phyloP scores from a whole-genome alignment of 805 yeast genomes.

The Yamadazyma insecticola region DNA sequence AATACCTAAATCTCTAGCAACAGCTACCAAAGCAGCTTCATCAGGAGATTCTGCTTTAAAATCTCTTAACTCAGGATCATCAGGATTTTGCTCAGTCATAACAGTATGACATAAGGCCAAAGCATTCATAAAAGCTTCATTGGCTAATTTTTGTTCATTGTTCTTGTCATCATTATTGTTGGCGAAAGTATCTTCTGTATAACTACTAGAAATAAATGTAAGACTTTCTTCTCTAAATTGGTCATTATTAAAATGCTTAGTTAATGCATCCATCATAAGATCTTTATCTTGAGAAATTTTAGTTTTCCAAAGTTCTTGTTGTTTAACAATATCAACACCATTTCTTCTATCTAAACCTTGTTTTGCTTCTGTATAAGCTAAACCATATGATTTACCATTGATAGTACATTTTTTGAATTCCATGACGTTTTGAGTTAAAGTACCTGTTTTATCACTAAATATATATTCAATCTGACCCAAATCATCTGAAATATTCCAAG shows the following conservation, averaged over 20 bases:
- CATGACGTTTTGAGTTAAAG: slow-evolving; percentile 80
- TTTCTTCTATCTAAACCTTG: slow-evolving; percentile 65
- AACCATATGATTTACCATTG: slow-evolving; percentile 62
- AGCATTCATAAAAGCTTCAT: slow-evolving; percentile 57
- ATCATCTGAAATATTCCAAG: slow-evolving; percentile 83
- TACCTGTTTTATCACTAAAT: slow-evolving; percentile 82
- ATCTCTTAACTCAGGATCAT: slow-evolving; percentile 37
- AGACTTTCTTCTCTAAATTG: slow-evolving; percentile 47
- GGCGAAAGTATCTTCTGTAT: slow-evolving; percentile 46
- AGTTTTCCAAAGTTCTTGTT: slow-evolving; percentile 36
- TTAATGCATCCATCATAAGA: slow-evolving; percentile 45
- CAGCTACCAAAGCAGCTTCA: slow-evolving; percentile 75
- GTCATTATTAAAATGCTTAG: slow-evolving; percentile 30
- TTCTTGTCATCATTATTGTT: slow-evolving; percentile 23
- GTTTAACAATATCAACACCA: slow-evolving; percentile 57
- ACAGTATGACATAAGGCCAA: slow-evolving; percentile 75
- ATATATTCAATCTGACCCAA: slow-evolving; percentile 80
- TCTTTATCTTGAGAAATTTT: slow-evolving; percentile 39
- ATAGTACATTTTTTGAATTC: slow-evolving; percentile 75
- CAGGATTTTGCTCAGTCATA: slow-evolving; percentile 48
- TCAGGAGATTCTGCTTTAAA: slow-evolving; percentile 83
- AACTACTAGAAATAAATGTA: slow-evolving; percentile 61
- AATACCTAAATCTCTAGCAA: slow-evolving; percentile 70
- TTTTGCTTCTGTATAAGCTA: slow-evolving; percentile 74
- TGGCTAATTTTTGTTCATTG: slow-evolving; percentile 39